These are phyloP conservation scores for Leishmania turanica DNA, from an alignment of 208 protist genomes.

Conservation along the genomic window DNA sequence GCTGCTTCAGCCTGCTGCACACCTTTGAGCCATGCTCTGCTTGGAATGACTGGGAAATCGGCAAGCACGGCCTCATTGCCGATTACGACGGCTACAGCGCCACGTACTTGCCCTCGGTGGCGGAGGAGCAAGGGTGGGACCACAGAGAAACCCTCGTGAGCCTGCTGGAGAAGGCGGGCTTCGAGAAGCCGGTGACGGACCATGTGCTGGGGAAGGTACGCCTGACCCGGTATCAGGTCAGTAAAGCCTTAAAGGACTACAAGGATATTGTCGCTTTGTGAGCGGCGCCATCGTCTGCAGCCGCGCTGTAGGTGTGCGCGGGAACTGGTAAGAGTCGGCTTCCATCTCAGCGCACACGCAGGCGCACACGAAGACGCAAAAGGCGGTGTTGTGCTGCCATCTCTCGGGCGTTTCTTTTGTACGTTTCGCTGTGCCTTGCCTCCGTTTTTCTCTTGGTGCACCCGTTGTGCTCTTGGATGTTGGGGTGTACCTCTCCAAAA, in stretches of 20 bases:
- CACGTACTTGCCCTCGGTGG: constrained; percentile 85
- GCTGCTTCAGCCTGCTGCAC: constrained; percentile 85
- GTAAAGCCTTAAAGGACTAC: constrained; percentile 42
- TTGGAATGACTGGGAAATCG: constrained; percentile 88
- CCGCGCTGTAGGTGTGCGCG: neutral
- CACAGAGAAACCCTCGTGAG: constrained; percentile 63
- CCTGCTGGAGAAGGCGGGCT: constrained; percentile 79
- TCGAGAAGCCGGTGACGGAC: constrained; percentile 47
- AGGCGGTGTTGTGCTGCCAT: neutral
- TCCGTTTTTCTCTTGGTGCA: neutral
- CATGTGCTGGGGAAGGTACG: constrained; percentile 53
- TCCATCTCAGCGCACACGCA: neutral
- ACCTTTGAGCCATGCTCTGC: constrained; percentile 68
- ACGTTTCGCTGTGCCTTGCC: neutral
- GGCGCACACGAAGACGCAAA: neutral
- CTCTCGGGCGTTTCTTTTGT: neutral
- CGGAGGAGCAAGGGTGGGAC: constrained; percentile 74
- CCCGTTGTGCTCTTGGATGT: neutral
- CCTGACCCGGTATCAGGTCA: constrained; percentile 82
- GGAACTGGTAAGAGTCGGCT: neutral
- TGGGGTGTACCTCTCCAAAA: neutral
- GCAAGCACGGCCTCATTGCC: constrained; percentile 79
- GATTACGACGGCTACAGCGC: constrained; percentile 62
- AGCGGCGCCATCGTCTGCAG: neutral
- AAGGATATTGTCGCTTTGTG: constrained; percentile 25